These are phyloP conservation scores for Kokia cookei DNA, from an alignment of 441 rosid species.

Conservation along the genomic window DNA sequence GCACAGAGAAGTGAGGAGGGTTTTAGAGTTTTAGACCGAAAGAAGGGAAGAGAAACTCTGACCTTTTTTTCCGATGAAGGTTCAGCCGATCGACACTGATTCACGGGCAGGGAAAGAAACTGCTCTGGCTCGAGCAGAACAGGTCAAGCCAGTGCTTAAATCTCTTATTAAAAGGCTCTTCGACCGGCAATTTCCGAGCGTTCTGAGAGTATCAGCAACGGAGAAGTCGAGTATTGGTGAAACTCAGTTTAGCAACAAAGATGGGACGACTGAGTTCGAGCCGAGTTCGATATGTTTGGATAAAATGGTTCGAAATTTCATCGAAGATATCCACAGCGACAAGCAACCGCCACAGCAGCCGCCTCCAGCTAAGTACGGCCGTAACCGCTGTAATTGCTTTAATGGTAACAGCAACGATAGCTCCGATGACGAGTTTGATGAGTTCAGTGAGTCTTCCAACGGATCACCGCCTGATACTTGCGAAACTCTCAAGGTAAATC, in stretches of 20 bases:
- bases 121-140: conserved; percentile 33
- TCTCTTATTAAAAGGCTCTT: conserved; percentile 79
- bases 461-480: conserved; percentile 45
- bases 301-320: conserved; percentile 85
- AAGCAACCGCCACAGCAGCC: conserved; percentile 53
- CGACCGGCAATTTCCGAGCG: conserved; percentile 76
- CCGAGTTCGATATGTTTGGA: conserved; percentile 80
- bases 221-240: conserved; percentile 45
- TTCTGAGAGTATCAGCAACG: conserved; percentile 41
- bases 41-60: conserved; percentile 9
- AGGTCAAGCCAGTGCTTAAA: conserved; percentile 66
- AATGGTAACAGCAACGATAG: conserved; percentile 66
- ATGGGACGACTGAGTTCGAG: conserved; percentile 58
- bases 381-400: conserved; percentile 88
- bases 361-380: conserved; percentile 44
- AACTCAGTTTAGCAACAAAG: conserved; percentile 31
- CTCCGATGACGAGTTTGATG: conserved; percentile 77
- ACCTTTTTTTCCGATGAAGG: conserved; percentile 52
- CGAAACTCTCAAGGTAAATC: conserved; percentile 67
- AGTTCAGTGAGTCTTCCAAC: conserved; percentile 38
- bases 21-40: background rate
- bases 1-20: background rate
- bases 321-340: conserved; percentile 70
- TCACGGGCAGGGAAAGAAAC: conserved; percentile 25
- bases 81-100: conserved; percentile 79